A percentile compares a stretch with the other conserved stretches of the same genome.
Evolutionary conservation across 345 rosid species (phyloP).

Genomic region (Camelina sativa): DNA sequence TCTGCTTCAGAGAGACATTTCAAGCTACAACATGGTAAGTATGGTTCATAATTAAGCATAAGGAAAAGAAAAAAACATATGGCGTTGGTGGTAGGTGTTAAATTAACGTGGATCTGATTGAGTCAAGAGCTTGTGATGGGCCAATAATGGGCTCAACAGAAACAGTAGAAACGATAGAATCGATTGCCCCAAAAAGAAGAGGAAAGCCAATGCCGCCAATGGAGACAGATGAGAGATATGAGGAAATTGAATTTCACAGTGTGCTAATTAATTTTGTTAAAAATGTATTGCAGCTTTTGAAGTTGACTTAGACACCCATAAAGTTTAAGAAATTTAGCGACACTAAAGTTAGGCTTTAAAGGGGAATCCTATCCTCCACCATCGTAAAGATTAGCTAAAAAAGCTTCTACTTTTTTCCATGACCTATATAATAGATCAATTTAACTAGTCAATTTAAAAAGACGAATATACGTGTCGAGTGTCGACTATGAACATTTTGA

Average conservation of each 20-base stretch:
- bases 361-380: slow-evolving; percentile 26
- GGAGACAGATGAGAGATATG: too few relatives aligned
- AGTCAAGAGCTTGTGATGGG: not conserved
- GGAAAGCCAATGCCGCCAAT: too few relatives aligned
- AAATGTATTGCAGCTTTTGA: slow-evolving; percentile 17
- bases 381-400: not conserved
- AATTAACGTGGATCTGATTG: not conserved
- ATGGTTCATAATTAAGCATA: too few relatives aligned
- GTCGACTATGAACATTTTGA: not conserved
- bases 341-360: not conserved
- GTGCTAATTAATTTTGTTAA: too few relatives aligned
- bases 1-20: not conserved
- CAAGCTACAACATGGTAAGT: not conserved
- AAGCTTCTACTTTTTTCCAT: not conserved
- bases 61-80: too few relatives aligned
- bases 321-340: slow-evolving; percentile 3
- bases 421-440: not conserved
- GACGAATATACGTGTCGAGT: not conserved
- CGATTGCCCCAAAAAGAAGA: not conserved
- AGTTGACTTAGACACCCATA: slow-evolving; percentile 15
- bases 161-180: not conserved
- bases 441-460: not conserved
- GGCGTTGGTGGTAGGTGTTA: not conserved
- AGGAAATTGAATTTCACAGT: too few relatives aligned
- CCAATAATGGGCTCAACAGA: not conserved